Evolutionary conservation across 768 basidiomycete genomes (phyloP), one percentile per base, ranked within the genome.

Genomic region (Candolleomyces efflorescens): DNA sequence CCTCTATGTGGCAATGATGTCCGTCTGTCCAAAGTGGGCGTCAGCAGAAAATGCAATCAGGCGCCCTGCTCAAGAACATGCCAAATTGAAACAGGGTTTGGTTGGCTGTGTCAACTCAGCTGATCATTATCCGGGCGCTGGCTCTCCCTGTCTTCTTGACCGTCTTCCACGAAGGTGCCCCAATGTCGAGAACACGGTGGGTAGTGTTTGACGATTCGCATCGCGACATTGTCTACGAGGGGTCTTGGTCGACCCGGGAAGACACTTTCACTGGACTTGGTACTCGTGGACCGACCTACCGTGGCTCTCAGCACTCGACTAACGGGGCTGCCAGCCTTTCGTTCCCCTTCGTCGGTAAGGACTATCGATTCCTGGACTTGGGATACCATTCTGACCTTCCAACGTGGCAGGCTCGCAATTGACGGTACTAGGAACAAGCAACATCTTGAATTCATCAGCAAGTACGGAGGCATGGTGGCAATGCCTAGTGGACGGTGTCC

Each of bases 241-340:
- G 41, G 5, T 12, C 41, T 15, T 43, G 41, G 41, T 43, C 13
- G 15, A 27, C 27, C 27, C 27, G 27, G 27, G 41, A 43, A 12
- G 18, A 18, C 18, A 18, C 13, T 43, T 15, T 43, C 13, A 15
- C 18, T 43, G 41, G 18, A 5, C 13, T 15, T 43, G 41, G 18
- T 43, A 18, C 18, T 15, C 15, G 18, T 43, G 74, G 74, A 0
- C 65, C 70, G 5, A 59, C 71, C 2, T 75, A 70, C 53, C 60
- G 64, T 23, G 62, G 58, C 26, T 71, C 71, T 11, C 55, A 68
- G 22, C 71, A 73, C 56, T 70, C 67, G 10, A 73, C 69, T n/a
- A 68, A 62, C 4, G 43, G 53, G 2, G 63, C 65, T 51, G 69
- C 63, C 4, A 71, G 67, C 56, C 43, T 72, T 11, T 63, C 68